Evolutionary conservation across 768 basidiomycete genomes (phyloP).

Genomic region (Gelatoporia subvermispora): DNA sequence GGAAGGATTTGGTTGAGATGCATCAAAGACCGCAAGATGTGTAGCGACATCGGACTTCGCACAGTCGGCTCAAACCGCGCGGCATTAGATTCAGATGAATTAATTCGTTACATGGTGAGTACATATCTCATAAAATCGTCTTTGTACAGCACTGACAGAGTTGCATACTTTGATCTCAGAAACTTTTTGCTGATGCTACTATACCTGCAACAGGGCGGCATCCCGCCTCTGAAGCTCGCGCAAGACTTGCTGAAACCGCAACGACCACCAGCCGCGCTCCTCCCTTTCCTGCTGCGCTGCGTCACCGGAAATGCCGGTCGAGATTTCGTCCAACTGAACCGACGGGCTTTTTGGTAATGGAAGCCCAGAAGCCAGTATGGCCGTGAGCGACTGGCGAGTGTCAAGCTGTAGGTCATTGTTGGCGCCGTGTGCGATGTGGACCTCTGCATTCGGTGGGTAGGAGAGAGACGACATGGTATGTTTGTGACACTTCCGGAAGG

Average conservation of each 20-base stretch:
- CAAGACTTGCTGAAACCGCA: conserved; percentile 60
- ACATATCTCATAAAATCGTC: too few species aligned
- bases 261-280: conserved; percentile 71
- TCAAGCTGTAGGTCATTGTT: conserved; percentile 25
- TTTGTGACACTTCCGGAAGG: conserved; percentile 48
- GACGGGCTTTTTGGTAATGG: conserved; percentile 76
- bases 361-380: conserved; percentile 39
- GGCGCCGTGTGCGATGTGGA: conserved; percentile 24
- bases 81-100: too few species aligned
- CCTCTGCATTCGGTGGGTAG: conserved; percentile 29
- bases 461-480: conserved; percentile 42
- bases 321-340: conserved; percentile 38
- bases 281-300: conserved; percentile 48
- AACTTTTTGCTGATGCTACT: too few species aligned
- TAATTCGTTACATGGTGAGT: too few species aligned
- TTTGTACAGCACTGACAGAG: too few species aligned
- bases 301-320: conserved; percentile 22
- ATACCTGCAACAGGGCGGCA: too few species aligned
- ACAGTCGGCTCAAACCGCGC: too few species aligned
- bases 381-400: conserved; percentile 30
- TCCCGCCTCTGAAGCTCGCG: conserved; percentile 42
- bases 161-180: too few species aligned
- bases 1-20: too few species aligned
- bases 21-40: too few species aligned
- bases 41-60: too few species aligned